Percentiles rank a stretch among this genome's conserved stretches.
These are phyloP conservation scores for Solanum pennellii DNA, from an alignment of 257 asterid genomes.

Conservation along the genomic window DNA sequence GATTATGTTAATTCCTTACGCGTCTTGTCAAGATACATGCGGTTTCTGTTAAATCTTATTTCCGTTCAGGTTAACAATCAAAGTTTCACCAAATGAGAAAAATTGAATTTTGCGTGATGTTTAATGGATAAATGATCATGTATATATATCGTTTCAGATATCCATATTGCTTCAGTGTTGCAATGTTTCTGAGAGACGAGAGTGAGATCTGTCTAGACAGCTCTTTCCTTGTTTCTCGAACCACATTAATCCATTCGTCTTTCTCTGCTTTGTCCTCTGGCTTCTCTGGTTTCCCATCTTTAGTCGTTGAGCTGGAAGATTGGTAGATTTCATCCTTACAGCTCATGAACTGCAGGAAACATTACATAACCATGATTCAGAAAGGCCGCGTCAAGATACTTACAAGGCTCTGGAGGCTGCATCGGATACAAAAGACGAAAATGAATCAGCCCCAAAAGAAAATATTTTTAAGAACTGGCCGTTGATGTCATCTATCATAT, in stretches of 20 bases:
- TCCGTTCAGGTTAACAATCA: background rate
- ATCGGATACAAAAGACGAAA: slow-evolving; percentile 14
- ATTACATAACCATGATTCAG: slow-evolving; percentile 41
- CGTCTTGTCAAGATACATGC: background rate
- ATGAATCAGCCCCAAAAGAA: slow-evolving; percentile 3
- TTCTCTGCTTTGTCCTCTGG: background rate
- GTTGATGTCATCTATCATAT: slow-evolving; percentile 58
- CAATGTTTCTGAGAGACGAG: background rate
- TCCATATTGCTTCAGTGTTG: background rate
- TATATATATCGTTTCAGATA: background rate
- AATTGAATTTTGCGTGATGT: background rate
- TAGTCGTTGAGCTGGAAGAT: background rate
- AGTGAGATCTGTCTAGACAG: background rate
- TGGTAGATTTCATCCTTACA: background rate
- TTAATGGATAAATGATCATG: background rate
- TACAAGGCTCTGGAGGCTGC: slow-evolving; percentile 21
- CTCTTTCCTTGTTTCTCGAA: background rate
- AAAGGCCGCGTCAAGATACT: slow-evolving; percentile 2
- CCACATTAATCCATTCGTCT: background rate
- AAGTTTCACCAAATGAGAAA: background rate
- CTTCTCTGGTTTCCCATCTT: background rate
- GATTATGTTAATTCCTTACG: background rate
- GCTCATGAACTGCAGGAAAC: slow-evolving; percentile 52
- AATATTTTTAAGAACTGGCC: slow-evolving; percentile 64
- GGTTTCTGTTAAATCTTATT: background rate